Percentiles rank a stretch among this genome's conserved stretches.
phyloP scores from a whole-genome alignment of 345 rosid species.

The Durio zibethinus region DNA sequence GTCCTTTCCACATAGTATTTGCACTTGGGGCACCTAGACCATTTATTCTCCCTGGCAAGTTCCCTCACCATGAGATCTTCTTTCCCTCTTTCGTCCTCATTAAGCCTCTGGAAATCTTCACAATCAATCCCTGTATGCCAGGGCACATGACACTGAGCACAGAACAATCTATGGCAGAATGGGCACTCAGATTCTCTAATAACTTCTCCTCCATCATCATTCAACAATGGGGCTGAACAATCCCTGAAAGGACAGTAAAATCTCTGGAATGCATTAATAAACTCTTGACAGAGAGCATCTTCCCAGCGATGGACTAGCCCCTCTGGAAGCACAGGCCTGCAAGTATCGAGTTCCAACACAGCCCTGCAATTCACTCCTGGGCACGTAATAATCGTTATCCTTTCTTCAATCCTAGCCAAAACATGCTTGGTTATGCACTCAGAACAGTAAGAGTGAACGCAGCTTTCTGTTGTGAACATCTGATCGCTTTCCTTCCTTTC shows the following conservation, averaged over 20 bases:
- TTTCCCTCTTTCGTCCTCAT: conserved; percentile 36
- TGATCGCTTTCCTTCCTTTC: conserved; percentile 39
- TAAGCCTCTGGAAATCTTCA: conserved; percentile 29
- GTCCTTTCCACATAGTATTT: conserved; percentile 40
- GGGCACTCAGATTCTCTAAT: conserved; percentile 67
- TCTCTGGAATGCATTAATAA: conserved; percentile 33
- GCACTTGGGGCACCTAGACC: conserved; percentile 50
- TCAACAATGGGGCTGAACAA: conserved; percentile 55
- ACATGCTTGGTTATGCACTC: conserved; percentile 56
- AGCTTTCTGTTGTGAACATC: conserved; percentile 38
- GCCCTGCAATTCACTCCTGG: conserved; percentile 48
- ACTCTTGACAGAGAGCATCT: conserved; percentile 38
- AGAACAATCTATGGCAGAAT: conserved; percentile 52
- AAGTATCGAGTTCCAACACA: conserved; percentile 42
- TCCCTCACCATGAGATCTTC: conserved; percentile 42
- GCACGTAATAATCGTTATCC: conserved; percentile 34
- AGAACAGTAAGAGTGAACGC: conserved; percentile 55
- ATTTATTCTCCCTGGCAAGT: conserved; percentile 36
- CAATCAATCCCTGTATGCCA: conserved; percentile 45
- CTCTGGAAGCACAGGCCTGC: conserved; percentile 38
- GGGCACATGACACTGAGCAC: conserved; percentile 36
- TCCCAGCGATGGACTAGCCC: conserved; percentile 56
- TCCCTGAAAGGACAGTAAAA: conserved; percentile 73
- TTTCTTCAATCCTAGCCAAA: conserved; percentile 32
- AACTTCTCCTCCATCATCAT: conserved; percentile 23